phyloP scores from a whole-genome alignment of 2,329 filamentous ascomycete genomes.

The Seiridium cupressi region DNA sequence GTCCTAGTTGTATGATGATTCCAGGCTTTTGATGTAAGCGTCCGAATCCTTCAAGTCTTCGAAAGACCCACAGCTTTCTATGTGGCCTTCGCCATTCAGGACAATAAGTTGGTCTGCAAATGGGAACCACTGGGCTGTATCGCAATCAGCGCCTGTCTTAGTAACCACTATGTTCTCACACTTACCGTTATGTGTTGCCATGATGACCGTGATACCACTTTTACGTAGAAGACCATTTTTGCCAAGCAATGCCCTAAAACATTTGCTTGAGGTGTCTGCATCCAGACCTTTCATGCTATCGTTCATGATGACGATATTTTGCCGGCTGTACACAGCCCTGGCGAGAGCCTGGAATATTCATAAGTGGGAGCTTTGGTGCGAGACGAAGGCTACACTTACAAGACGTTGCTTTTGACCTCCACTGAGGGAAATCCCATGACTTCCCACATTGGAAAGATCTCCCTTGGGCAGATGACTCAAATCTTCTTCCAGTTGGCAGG shows the following conservation, averaged over 20 bases:
- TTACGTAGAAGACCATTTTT: neutral
- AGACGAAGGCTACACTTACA: neutral
- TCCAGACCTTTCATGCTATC: constrained; percentile 3
- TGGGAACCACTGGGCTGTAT: constrained; percentile 3
- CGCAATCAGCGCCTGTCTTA: neutral
- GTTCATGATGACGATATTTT: neutral
- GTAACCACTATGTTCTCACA: neutral
- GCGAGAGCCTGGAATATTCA: neutral
- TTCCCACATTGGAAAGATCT: constrained; percentile 40
- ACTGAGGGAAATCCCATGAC: constrained; percentile 42
- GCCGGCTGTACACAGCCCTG: constrained; percentile 3
- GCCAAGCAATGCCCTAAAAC: neutral
- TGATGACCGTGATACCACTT: neutral
- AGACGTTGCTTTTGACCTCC: constrained; percentile 46
- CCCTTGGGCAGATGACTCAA: constrained; percentile 32
- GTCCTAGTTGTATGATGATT: neutral
- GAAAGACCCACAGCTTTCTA: neutral
- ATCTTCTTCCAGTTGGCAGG: constrained; percentile 24
- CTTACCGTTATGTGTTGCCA: constrained; percentile 7
- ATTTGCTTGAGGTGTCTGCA: constrained; percentile 1
- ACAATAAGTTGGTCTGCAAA: constrained; percentile 3
- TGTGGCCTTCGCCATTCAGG: neutral
- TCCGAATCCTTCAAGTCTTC: neutral
- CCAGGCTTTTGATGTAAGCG: neutral
- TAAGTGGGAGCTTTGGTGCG: too few species aligned